phyloP scores from a whole-genome alignment of 495 filamentous ascomycete genomes.

The Cairneyella variabilis region DNA sequence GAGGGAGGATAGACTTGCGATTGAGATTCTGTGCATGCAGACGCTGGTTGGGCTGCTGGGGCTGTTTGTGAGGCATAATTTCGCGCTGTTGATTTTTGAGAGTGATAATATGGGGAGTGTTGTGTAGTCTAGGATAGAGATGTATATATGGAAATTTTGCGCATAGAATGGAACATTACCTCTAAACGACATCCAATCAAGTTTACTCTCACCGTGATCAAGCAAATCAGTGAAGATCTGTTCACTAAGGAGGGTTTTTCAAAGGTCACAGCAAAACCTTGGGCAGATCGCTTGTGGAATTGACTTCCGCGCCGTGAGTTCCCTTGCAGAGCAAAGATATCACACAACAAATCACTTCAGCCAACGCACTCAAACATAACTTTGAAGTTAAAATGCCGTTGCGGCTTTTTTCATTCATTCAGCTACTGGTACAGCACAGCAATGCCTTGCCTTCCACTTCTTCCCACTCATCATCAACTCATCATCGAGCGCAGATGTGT shows the following conservation, averaged over 20 bases:
- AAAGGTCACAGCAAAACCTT: too few relatives aligned
- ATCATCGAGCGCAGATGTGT: not conserved
- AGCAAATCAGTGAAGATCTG: too few relatives aligned
- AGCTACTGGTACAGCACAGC: slow-evolving; percentile 17
- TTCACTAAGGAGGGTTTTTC: too few relatives aligned
- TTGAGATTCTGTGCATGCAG: slow-evolving; percentile 74
- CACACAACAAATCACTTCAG: too few relatives aligned
- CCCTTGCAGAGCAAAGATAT: too few relatives aligned
- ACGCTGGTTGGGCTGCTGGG: slow-evolving; percentile 68
- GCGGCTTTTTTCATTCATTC: slow-evolving; percentile 12
- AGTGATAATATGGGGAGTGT: slow-evolving; percentile 75
- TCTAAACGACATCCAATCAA: not conserved
- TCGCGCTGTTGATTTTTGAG: slow-evolving; percentile 81
- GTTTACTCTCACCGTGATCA: not conserved
- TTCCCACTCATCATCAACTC: too few relatives aligned
- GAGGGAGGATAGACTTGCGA: slow-evolving; percentile 77
- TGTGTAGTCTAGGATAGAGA: slow-evolving; percentile 3
- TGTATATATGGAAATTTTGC: not conserved
- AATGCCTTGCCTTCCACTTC: too few relatives aligned
- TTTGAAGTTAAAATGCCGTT: slow-evolving; percentile 12
- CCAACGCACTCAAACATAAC: not conserved
- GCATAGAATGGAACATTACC: not conserved
- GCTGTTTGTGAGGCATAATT: slow-evolving; percentile 76
- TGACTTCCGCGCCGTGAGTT: too few relatives aligned
- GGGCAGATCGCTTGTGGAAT: too few relatives aligned